Evolutionary conservation across 2,329 filamentous ascomycete genomes (phyloP).

Genomic region (Xylaria sp.): DNA sequence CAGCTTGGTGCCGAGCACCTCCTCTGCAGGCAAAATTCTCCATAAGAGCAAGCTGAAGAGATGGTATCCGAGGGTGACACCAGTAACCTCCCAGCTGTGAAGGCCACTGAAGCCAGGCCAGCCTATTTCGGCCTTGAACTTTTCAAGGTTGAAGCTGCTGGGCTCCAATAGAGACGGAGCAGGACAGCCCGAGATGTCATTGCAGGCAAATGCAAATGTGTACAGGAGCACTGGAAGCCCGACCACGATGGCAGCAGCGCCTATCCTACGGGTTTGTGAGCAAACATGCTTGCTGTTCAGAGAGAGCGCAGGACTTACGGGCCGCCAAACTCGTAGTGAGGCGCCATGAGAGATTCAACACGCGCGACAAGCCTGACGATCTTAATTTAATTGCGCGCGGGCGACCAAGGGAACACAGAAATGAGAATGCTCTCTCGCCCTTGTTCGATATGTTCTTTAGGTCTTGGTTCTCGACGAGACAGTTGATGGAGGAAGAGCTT

Average conservation of each 20-base stretch:
- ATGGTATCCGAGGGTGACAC: conserved; percentile 81
- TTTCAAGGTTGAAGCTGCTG: conserved; percentile 74
- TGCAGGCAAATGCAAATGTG: conserved; percentile 85
- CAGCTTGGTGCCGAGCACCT: conserved; percentile 77
- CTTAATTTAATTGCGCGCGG: conserved; percentile 10
- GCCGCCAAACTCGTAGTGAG: conserved; percentile 42
- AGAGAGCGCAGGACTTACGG: conserved; percentile 37
- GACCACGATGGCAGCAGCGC: conserved; percentile 81
- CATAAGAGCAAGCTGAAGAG: conserved; percentile 79
- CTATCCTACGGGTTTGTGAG: conserved; percentile 64
- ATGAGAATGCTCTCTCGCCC: not conserved
- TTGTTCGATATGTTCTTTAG: not conserved
- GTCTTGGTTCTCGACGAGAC: not conserved
- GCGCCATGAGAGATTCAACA: conserved; percentile 27
- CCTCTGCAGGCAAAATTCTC: conserved; percentile 78
- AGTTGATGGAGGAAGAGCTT: conserved; percentile 1
- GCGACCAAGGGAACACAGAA: not conserved
- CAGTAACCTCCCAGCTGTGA: conserved; percentile 73
- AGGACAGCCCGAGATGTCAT: conserved; percentile 91
- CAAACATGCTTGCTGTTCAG: not conserved
- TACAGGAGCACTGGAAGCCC: conserved; percentile 84
- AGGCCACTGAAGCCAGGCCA: conserved; percentile 84
- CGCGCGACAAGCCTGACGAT: not conserved
- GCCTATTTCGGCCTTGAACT: conserved; percentile 81
- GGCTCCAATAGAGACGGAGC: conserved; percentile 80